Conservation (phyloP, 169 alveolate genomes). For the Eimeria falciformis region DNA sequence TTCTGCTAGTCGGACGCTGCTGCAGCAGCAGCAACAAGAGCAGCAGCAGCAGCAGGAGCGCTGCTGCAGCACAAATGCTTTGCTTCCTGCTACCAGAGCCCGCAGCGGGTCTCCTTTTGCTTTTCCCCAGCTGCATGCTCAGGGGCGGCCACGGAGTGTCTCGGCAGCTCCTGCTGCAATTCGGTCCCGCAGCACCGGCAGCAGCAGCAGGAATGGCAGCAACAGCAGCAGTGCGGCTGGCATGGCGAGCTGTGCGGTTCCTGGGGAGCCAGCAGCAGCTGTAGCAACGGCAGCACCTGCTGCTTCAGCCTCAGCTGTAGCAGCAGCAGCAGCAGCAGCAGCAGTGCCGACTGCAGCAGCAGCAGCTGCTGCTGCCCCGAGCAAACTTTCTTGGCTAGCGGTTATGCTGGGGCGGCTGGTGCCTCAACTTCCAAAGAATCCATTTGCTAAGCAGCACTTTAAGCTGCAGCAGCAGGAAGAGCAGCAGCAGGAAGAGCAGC, state of each 20-base stretch:
- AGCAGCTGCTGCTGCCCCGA: background rate
- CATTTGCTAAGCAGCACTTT: background rate
- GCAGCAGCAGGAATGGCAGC: background rate
- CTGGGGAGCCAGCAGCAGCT: background rate
- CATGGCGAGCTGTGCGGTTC: background rate
- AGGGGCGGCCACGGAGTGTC: background rate
- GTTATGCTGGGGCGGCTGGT: background rate
- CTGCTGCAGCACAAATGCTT: slow-evolving; percentile 3
- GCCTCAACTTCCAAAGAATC: background rate
- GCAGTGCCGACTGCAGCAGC: background rate
- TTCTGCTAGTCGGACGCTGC: background rate
- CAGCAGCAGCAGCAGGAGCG: background rate
- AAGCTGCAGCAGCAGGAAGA: no score
- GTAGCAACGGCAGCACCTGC: background rate
- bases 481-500: background rate
- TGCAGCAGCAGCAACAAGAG: background rate
- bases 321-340: slow-evolving; percentile 38
- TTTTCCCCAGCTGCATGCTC: slow-evolving; percentile 9
- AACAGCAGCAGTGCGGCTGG: slow-evolving; percentile 11
- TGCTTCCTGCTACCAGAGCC: background rate
- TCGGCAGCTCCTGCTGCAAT: background rate
- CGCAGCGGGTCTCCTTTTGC: slow-evolving; percentile 5
- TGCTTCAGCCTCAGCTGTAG: background rate
- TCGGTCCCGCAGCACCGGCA: background rate
- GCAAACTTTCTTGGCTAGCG: background rate